A percentile compares a stretch with the other conserved stretches of the same genome.
These are phyloP conservation scores for Tieghemiomyces parasiticus DNA, from an alignment of 192 early-diverging fungal species.

Conservation along the genomic window DNA sequence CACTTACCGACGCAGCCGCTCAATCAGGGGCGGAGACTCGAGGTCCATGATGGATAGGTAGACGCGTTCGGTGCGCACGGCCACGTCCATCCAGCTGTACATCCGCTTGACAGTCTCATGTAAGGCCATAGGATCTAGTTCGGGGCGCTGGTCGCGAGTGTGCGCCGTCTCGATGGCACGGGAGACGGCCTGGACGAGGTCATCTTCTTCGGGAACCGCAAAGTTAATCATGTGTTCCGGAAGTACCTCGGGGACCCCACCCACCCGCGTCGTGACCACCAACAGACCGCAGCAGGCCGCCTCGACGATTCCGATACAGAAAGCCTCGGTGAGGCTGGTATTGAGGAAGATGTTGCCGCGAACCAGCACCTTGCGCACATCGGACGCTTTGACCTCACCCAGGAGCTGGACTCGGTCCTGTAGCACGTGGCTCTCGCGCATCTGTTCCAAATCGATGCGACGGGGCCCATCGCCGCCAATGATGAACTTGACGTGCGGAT, in stretches of 20 bases:
- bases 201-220: constrained; percentile 72
- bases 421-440: constrained; percentile 83
- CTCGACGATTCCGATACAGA: constrained; percentile 97
- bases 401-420: constrained; percentile 87
- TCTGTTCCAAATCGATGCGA: constrained; percentile 90
- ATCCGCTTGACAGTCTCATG: constrained; percentile 78
- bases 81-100: constrained; percentile 96
- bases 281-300: constrained; percentile 87
- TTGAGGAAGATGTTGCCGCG: constrained; percentile 95
- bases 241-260: constrained; percentile 92
- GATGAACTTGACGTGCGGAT: constrained; percentile 72
- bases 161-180: constrained; percentile 55
- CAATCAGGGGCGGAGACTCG: constrained; percentile 53
- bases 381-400: constrained; percentile 63
- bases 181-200: constrained; percentile 51
- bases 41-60: constrained; percentile 57
- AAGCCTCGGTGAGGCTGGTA: constrained; percentile 94
- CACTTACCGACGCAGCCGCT: constrained; percentile 48
- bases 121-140: constrained; percentile 47
- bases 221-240: constrained; percentile 87
- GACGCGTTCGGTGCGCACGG: constrained; percentile 75
- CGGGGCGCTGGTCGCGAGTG: constrained; percentile 26
- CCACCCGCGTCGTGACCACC: constrained; percentile 92
- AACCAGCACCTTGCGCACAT: constrained; percentile 75
- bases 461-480: constrained; percentile 97